Conservation (phyloP, 495 filamentous ascomycete genomes). For the Aspergillus nidulans region DNA sequence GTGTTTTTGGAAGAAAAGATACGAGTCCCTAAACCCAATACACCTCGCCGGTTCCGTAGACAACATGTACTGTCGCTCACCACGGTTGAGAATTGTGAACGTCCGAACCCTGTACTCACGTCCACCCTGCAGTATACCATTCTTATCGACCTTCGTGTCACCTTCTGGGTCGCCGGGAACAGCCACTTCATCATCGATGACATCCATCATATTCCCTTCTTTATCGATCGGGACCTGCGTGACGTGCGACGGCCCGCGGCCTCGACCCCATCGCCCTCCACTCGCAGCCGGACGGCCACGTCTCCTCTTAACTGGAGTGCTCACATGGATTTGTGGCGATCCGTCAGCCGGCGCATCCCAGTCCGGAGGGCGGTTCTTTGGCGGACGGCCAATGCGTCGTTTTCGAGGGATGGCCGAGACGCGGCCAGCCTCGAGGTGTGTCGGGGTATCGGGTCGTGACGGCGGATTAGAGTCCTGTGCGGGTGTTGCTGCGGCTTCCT, state of each 20-base stretch:
- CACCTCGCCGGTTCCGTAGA: slow-evolving; percentile 95
- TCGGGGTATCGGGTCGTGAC: slow-evolving; percentile 30
- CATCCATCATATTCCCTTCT: slow-evolving; percentile 87
- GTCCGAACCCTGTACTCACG: slow-evolving; percentile 92
- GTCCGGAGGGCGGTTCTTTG: slow-evolving; percentile 75
- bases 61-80: slow-evolving; percentile 91
- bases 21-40: slow-evolving; percentile 94
- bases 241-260: slow-evolving; percentile 66
- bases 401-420: slow-evolving; percentile 61
- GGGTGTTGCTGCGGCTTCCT: slow-evolving; percentile 34
- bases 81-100: slow-evolving; percentile 80
- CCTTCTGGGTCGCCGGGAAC: slow-evolving; percentile 84
- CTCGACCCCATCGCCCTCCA: slow-evolving; percentile 62
- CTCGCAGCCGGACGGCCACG: slow-evolving; percentile 66
- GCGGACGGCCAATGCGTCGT: slow-evolving; percentile 77
- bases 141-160: slow-evolving; percentile 87
- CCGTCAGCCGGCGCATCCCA: slow-evolving; percentile 63
- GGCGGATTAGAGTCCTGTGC: slow-evolving; percentile 35
- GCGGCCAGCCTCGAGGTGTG: slow-evolving; percentile 27
- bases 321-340: slow-evolving; percentile 46
- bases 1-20: slow-evolving; percentile 97
- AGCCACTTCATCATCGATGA: slow-evolving; percentile 85
- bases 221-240: slow-evolving; percentile 87
- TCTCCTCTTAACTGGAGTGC: slow-evolving; percentile 59
- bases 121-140: slow-evolving; percentile 72